phyloP scores from a whole-genome alignment of 1,284 basidiomycete genomes.

The Porodaedalea pini region DNA sequence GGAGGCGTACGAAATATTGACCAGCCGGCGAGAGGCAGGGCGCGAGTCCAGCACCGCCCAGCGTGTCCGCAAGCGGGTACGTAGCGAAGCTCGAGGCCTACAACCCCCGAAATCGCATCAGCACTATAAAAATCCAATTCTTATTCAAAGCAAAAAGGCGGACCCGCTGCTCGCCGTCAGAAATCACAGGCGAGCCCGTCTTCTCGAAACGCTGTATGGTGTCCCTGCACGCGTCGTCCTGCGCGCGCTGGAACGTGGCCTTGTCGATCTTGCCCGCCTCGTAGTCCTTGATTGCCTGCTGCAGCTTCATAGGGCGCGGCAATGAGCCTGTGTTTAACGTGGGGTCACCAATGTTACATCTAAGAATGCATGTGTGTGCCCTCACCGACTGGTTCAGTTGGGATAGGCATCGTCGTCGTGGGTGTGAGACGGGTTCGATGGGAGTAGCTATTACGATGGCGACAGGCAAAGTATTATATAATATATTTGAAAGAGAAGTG shows the following conservation, averaged over 20 bases:
- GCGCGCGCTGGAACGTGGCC: conserved; percentile 19
- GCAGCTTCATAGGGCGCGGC: conserved; percentile 22
- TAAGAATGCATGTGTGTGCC: not conserved
- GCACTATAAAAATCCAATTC: too few relatives aligned
- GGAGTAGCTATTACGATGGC: too few relatives aligned
- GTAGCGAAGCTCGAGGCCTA: conserved; percentile 22
- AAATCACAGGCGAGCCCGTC: conserved; percentile 22
- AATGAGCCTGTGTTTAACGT: conserved; percentile 1
- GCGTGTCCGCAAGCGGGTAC: conserved; percentile 24
- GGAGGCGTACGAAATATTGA: conserved; percentile 16
- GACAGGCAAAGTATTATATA: too few relatives aligned
- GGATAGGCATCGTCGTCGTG: conserved; percentile 13
- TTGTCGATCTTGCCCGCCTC: conserved; percentile 24
- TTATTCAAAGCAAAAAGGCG: too few relatives aligned
- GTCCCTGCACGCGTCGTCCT: conserved; percentile 23
- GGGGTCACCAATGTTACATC: not conserved
- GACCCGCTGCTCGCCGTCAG: conserved; percentile 25
- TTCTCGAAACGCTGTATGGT: conserved; percentile 22
- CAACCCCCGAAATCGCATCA: too few relatives aligned
- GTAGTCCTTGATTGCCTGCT: conserved; percentile 23
- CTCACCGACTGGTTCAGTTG: conserved; percentile 17
- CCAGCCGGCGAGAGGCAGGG: conserved; percentile 22
- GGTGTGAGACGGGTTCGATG: too few relatives aligned
- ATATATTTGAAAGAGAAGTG: too few relatives aligned
- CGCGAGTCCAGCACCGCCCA: conserved; percentile 24